Percentiles rank a stretch among this genome's conserved stretches.
Conservation (phyloP, 164 flowering plant genomes). For the Sedum album region DNA sequence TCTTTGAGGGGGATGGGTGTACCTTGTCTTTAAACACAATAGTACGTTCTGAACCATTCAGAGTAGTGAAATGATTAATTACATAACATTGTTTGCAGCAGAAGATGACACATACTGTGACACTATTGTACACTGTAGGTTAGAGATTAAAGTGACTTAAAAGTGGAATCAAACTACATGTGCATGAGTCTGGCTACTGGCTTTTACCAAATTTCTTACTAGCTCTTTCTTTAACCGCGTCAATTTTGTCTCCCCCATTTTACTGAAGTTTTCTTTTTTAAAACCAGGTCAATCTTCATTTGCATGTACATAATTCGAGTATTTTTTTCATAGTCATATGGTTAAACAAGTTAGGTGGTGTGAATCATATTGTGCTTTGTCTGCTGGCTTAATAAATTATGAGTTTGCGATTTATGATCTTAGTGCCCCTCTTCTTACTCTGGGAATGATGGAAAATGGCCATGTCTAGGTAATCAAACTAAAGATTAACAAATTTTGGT, state of each 20-base stretch:
- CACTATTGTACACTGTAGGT: not conserved
- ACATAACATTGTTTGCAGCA: slow-evolving; percentile 4
- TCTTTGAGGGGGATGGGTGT: not conserved
- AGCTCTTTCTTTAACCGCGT: not conserved
- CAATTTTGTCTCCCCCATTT: not conserved
- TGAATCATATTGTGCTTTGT: not conserved
- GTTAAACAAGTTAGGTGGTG: not conserved
- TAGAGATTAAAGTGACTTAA: slow-evolving; percentile 2
- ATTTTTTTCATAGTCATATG: not conserved
- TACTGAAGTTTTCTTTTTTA: not conserved
- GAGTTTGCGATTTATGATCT: not conserved
- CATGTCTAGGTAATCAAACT: not conserved
- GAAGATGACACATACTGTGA: not conserved
- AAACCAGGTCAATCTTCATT: not conserved
- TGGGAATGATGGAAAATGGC: too few relatives aligned
- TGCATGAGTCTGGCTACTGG: slow-evolving; percentile 3
- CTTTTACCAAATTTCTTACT: not conserved
- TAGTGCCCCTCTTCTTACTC: not conserved
- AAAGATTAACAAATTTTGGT: not conserved
- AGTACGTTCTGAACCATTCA: not conserved
- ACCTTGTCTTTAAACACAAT: slow-evolving; percentile 1
- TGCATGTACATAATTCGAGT: not conserved
- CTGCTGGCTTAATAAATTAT: not conserved
- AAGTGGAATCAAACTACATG: slow-evolving; percentile 1
- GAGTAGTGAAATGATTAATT: not conserved